These are phyloP conservation scores for Solanum sejunctum DNA, from an alignment of 257 asterid species.

Conservation along the genomic window DNA sequence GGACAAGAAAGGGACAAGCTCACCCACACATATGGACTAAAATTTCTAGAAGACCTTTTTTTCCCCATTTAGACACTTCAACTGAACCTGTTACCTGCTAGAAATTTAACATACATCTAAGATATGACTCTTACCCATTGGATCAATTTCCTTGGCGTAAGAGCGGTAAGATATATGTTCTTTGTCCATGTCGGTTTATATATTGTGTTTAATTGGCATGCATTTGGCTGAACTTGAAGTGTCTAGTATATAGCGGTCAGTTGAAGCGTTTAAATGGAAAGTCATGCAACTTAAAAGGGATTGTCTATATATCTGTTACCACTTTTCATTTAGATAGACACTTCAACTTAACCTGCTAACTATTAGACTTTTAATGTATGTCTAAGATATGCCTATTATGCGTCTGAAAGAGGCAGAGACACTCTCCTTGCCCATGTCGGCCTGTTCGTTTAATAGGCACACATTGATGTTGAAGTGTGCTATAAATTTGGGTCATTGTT, in stretches of 20 bases:
- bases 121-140: background rate
- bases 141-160: background rate
- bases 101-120: background rate
- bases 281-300: background rate
- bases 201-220: background rate
- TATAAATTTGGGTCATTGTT: background rate
- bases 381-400: background rate
- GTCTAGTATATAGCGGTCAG: background rate
- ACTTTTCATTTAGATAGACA: background rate
- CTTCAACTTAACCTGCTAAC: background rate
- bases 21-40: background rate
- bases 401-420: background rate
- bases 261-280: background rate
- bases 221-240: background rate
- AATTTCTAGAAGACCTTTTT: too few relatives aligned
- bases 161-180: background rate
- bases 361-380: background rate
- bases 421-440: background rate
- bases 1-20: constrained; percentile 1
- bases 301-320: background rate
- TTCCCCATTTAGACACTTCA: background rate
- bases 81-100: background rate
- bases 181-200: background rate
- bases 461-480: background rate
- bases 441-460: background rate